These are phyloP conservation scores for Rhodotorula sp. DNA, from an alignment of 1,284 basidiomycete genomes.

Conservation along the genomic window DNA sequence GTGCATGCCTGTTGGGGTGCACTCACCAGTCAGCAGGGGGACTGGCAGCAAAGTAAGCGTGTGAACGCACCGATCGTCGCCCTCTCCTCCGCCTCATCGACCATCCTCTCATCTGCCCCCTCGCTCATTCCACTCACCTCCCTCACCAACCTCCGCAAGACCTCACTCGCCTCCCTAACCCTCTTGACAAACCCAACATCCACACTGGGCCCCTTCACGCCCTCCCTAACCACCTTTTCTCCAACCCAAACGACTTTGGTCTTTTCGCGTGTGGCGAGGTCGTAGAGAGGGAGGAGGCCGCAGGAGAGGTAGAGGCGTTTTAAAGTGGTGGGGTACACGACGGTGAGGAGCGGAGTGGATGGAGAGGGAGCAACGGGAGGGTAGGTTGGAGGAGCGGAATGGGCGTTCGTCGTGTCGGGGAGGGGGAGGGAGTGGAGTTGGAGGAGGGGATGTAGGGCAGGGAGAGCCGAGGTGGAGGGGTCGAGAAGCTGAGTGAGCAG, in stretches of 20 bases:
- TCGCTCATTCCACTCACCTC: background rate
- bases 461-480: conserved; percentile 33
- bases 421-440: conserved; percentile 8
- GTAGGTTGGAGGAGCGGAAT: conserved; percentile 4
- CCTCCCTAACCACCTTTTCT: conserved; percentile 72
- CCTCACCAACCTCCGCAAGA: conserved; percentile 11
- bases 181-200: conserved; percentile 20
- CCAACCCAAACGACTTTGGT: conserved; percentile 64
- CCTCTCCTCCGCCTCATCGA: conserved; percentile 9
- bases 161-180: conserved; percentile 15
- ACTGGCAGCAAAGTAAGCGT: background rate
- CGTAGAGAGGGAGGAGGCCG: conserved; percentile 60
- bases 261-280: conserved; percentile 61
- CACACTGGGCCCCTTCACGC: conserved; percentile 57
- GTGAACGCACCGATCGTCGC: conserved; percentile 20
- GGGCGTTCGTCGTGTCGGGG: background rate
- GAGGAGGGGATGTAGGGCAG: conserved; percentile 29
- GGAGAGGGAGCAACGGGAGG: background rate
- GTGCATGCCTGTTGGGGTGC: conserved; percentile 55
- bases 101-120: background rate
- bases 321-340: conserved; percentile 45
- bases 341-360: conserved; percentile 5
- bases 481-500: conserved; percentile 60
- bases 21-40: background rate
- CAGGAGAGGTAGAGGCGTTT: conserved; percentile 64